Base-by-base conservation (phyloP, 2,329 filamentous ascomycete species). In the Cladosporium sphaerospermum region DNA sequence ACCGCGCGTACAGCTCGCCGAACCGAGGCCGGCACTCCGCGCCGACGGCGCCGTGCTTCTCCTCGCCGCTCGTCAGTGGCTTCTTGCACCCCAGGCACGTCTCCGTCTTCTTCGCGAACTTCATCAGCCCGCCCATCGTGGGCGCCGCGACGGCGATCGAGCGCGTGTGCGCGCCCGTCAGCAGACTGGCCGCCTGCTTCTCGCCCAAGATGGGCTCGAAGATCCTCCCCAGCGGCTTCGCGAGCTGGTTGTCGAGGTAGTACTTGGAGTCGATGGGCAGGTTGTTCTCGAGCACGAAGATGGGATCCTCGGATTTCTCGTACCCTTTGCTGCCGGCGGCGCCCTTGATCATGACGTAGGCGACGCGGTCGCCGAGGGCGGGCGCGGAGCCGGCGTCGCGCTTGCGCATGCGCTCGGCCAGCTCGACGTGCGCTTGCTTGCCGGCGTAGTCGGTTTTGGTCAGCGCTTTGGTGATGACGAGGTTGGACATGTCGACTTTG, bases 41-140 rank as follows among this genome's bases (percentile, higher is more conserved):
- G 69, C 93, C 99, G 11, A 97, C 89, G 0, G 95, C 93, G 4
- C 92, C 92, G 4, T 81, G 81, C 60, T 80, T 83, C 71, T 96
- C 92, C 43, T 87, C 81, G 61, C 88, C 87, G 55, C 83, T 83
- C 6, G 82, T 84, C 46, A 99, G 78, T 3, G 93, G 93, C 71
- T 96, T 96, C 80, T 97, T 99, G 82, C 93, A 99, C 3, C 91
- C 93, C 87, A 99, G 95, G 70, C 93, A 99, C 0, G 93, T 97
- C 73, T 91, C 85, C 3, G 93, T 99, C 76, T 95, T 96, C 75
- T 96, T 96, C 33, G 93, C 82, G 67, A 97, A 99, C 73, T 95
- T 96, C 93, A 99, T 99, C 58, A 99, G 76, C 0, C 93, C 93
- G 53, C 93, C 93, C 57, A 96, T 82, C 0, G 87, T 88, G 0